Evolutionary conservation across 257 asterid genomes (phyloP).

Genomic region (Fraxinus americana): DNA sequence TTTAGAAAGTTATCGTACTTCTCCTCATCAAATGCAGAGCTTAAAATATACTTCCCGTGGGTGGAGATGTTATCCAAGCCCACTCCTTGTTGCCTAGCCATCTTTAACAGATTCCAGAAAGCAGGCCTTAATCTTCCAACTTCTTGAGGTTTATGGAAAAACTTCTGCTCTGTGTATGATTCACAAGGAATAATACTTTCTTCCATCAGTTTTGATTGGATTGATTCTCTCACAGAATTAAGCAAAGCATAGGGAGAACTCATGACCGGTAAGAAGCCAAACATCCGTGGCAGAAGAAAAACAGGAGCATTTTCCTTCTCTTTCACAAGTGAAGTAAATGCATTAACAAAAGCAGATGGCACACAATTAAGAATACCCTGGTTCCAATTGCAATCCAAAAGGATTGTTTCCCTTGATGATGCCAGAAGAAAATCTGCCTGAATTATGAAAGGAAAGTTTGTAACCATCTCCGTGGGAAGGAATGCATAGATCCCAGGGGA

Average conservation of each 20-base stretch:
- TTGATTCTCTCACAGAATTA: slow-evolving; percentile 32
- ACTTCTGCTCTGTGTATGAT: slow-evolving; percentile 28
- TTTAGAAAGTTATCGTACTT: slow-evolving; percentile 21
- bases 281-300: slow-evolving; percentile 28
- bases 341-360: slow-evolving; percentile 32
- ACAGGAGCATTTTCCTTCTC: slow-evolving; percentile 23
- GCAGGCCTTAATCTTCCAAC: slow-evolving; percentile 35
- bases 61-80: slow-evolving; percentile 37
- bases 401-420: slow-evolving; percentile 44
- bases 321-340: slow-evolving; percentile 37
- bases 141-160: slow-evolving; percentile 33
- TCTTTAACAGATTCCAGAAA: slow-evolving; percentile 32
- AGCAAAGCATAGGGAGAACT: slow-evolving; percentile 32
- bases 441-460: slow-evolving; percentile 39
- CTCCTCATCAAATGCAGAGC: slow-evolving; percentile 30
- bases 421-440: slow-evolving; percentile 43
- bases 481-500: slow-evolving; percentile 42
- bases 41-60: slow-evolving; percentile 33
- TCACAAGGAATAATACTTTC: slow-evolving; percentile 40
- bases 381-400: slow-evolving; percentile 39
- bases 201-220: slow-evolving; percentile 28
- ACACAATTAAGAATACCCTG: slow-evolving; percentile 40
- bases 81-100: slow-evolving; percentile 33
- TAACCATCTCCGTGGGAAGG: slow-evolving; percentile 44
- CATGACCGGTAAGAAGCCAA: slow-evolving; percentile 32